Conservation (phyloP, 1,284 basidiomycete species). For the Apiotrichum sp. region DNA sequence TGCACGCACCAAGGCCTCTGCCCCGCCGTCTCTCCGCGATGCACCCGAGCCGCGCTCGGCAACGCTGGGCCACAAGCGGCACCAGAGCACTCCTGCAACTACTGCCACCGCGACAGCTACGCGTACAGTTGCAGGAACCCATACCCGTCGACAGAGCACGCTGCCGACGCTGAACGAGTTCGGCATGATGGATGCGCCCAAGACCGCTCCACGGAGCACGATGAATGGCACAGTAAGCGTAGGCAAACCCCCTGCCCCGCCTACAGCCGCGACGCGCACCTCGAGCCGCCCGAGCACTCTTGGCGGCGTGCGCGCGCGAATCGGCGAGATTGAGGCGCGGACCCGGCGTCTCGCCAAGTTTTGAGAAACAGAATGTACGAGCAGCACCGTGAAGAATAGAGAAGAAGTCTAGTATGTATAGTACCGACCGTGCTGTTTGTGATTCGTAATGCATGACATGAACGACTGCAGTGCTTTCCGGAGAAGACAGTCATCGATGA, state of each 20-base stretch:
- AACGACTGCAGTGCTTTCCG: too few relatives aligned
- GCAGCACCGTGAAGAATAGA: too few relatives aligned
- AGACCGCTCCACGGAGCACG: background rate
- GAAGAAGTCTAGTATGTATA: too few relatives aligned
- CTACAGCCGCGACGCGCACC: background rate
- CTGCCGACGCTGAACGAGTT: constrained; percentile 1
- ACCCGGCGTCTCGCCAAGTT: background rate
- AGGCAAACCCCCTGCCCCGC: background rate
- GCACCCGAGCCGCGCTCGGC: background rate
- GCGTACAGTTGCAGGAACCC: too few relatives aligned
- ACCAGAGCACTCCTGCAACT: background rate
- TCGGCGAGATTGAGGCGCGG: background rate
- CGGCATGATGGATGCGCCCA: background rate
- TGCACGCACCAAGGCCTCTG: background rate
- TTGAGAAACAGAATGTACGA: too few relatives aligned
- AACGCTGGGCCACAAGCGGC: background rate
- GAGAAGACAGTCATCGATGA: too few relatives aligned
- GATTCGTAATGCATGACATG: too few relatives aligned
- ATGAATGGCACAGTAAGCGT: too few relatives aligned
- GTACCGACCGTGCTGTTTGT: too few relatives aligned
- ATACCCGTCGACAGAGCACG: background rate
- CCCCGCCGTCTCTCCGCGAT: background rate
- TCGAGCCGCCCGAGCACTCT: background rate
- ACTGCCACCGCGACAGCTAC: background rate
- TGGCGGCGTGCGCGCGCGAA: background rate